Conservation (phyloP, 2,329 filamentous ascomycete genomes). For the Fusarium sp. region DNA sequence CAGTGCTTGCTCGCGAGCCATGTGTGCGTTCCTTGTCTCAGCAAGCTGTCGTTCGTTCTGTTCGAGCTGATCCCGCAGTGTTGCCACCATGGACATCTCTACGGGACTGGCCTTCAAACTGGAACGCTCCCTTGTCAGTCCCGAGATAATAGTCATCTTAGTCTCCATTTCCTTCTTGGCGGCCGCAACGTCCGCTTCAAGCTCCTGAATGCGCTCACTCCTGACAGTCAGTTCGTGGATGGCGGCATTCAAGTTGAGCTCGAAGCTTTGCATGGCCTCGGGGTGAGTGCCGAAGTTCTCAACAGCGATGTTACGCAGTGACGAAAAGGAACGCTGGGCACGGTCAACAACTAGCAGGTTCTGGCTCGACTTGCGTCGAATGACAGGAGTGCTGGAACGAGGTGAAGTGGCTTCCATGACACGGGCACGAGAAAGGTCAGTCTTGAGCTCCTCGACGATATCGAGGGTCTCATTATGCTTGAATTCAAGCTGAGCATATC, state of each 20-base stretch:
- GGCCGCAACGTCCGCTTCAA: conserved; percentile 85
- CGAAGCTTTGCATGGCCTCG: conserved; percentile 91
- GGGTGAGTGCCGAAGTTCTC: conserved; percentile 87
- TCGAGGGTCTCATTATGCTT: conserved; percentile 86
- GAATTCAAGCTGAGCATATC: conserved; percentile 85
- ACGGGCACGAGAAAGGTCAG: conserved; percentile 84
- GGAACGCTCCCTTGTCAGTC: conserved; percentile 90
- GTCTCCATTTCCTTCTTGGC: conserved; percentile 96
- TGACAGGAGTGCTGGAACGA: conserved; percentile 78
- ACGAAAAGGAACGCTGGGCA: conserved; percentile 90
- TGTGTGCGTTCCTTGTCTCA: conserved; percentile 78
- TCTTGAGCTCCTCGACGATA: conserved; percentile 91
- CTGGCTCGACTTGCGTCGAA: conserved; percentile 93
- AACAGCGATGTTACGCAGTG: conserved; percentile 86
- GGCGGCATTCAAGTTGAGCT: conserved; percentile 88
- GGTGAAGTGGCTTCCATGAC: conserved; percentile 71
- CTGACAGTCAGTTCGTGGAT: conserved; percentile 92
- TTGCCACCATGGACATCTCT: conserved; percentile 91
- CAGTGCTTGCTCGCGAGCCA: conserved; percentile 81
- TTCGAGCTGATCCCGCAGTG: conserved; percentile 88
- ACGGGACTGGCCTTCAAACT: conserved; percentile 87
- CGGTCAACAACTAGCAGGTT: conserved; percentile 89
- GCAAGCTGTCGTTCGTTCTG: conserved; percentile 86
- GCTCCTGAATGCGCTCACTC: conserved; percentile 88
- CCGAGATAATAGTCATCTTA: conserved; percentile 96